Evolutionary conservation across 495 filamentous ascomycete species (phyloP).

Genomic region (Podospora tetraspora): DNA sequence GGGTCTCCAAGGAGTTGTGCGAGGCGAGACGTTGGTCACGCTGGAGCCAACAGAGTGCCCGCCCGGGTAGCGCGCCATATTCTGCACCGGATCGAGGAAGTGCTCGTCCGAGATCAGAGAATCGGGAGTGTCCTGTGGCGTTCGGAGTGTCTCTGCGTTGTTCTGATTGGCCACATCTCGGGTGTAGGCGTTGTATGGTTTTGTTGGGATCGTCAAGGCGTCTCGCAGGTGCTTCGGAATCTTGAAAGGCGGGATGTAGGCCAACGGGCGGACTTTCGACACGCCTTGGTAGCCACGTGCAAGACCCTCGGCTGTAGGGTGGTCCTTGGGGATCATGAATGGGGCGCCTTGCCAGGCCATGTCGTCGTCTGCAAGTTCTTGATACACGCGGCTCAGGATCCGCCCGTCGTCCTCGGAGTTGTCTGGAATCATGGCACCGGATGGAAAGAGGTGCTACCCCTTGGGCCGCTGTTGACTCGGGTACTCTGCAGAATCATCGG

Average conservation of each 20-base stretch:
- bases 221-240: conserved; percentile 7
- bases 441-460: conserved; percentile 16
- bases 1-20: neutral
- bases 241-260: conserved; percentile 11
- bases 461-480: neutral
- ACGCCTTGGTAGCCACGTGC: conserved; percentile 1
- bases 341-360: neutral
- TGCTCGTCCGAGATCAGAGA: neutral
- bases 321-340: conserved; percentile 25
- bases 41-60: neutral
- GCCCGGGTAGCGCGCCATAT: neutral
- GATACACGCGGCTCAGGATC: conserved; percentile 23
- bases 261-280: conserved; percentile 15
- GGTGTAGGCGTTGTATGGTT: neutral
- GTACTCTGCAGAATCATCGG: neutral
- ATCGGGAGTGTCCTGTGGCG: neutral
- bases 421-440: conserved; percentile 10
- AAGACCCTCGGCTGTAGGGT: conserved; percentile 19
- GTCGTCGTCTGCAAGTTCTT: conserved; percentile 26
- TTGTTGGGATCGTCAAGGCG: neutral
- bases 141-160: neutral
- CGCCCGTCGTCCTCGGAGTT: conserved; percentile 1
- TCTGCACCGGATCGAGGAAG: neutral
- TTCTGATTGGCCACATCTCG: neutral
- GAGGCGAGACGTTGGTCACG: neutral